Evolutionary conservation across 768 basidiomycete genomes (phyloP).

Genomic region (Lentinus tigrinus): DNA sequence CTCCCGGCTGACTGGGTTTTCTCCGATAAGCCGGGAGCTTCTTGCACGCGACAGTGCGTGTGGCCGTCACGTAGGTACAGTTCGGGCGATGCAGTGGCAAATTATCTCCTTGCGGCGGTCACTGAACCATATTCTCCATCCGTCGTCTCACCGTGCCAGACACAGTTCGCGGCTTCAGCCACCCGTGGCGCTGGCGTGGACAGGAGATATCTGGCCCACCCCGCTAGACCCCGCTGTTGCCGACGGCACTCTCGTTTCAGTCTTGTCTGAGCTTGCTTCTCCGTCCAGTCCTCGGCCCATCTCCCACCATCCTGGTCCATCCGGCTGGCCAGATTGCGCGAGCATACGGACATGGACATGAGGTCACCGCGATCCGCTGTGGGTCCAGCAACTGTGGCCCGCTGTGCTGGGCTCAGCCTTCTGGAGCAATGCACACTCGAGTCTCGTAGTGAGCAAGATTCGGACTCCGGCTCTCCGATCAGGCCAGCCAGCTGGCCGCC

Average conservation of each 20-base stretch:
- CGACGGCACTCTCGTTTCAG: constrained; percentile 3
- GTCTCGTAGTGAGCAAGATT: background rate
- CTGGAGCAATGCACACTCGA: background rate
- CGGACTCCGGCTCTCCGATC: background rate
- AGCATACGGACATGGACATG: background rate
- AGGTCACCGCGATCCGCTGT: background rate
- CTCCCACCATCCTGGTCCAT: background rate
- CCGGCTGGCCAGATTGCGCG: background rate
- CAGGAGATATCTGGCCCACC: background rate
- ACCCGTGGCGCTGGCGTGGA: constrained; percentile 10
- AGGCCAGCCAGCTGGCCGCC: background rate
- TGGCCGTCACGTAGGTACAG: background rate
- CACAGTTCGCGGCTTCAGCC: background rate
- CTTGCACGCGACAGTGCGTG: background rate
- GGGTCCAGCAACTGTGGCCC: background rate
- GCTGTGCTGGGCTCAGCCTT: too few species aligned
- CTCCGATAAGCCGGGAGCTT: background rate
- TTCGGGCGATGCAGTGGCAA: background rate
- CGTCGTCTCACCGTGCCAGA: background rate
- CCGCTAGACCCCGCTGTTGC: background rate
- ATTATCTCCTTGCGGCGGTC: background rate
- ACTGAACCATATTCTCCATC: background rate
- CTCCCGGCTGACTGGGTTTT: background rate
- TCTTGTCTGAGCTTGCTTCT: background rate
- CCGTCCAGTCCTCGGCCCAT: constrained; percentile 9